Conservation (phyloP, 2,329 filamentous ascomycete species). For the Tolypocladium ovalisporum region DNA sequence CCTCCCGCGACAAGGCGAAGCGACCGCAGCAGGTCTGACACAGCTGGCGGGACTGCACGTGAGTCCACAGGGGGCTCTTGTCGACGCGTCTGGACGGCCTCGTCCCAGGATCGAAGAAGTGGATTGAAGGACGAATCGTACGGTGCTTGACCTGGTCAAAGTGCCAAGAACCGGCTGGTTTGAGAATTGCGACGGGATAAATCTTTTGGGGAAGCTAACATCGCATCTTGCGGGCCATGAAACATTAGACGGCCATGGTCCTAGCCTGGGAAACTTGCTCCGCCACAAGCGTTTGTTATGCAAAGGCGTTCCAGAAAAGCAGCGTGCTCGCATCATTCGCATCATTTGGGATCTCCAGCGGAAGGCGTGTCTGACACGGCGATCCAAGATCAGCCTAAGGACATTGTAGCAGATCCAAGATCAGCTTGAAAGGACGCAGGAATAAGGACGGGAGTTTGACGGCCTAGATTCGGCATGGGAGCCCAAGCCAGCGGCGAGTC, state of each 20-base stretch:
- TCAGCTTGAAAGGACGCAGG: neutral
- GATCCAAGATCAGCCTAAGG: neutral
- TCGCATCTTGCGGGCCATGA: neutral
- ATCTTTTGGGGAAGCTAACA: neutral
- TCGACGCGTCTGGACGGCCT: conserved; percentile 13
- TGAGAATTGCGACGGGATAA: neutral
- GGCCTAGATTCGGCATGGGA: neutral
- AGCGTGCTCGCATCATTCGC: neutral
- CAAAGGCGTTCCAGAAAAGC: neutral
- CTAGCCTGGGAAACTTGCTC: neutral
- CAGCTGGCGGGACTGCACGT: conserved; percentile 28
- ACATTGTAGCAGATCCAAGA: neutral
- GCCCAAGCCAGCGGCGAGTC: too few relatives aligned
- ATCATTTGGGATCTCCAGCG: neutral
- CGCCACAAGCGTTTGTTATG: neutral
- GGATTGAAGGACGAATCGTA: conserved; percentile 29
- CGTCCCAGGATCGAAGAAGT: conserved; percentile 48
- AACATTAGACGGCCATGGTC: neutral
- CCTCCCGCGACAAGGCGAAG: conserved; percentile 23
- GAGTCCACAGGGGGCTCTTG: conserved; percentile 14
- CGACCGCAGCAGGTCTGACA: conserved; percentile 13
- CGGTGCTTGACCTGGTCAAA: neutral
- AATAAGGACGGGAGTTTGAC: neutral
- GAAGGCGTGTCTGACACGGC: neutral
- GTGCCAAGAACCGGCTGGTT: neutral